phyloP scores from a whole-genome alignment of 2,329 filamentous ascomycete species.

The Arthroderma sp. region DNA sequence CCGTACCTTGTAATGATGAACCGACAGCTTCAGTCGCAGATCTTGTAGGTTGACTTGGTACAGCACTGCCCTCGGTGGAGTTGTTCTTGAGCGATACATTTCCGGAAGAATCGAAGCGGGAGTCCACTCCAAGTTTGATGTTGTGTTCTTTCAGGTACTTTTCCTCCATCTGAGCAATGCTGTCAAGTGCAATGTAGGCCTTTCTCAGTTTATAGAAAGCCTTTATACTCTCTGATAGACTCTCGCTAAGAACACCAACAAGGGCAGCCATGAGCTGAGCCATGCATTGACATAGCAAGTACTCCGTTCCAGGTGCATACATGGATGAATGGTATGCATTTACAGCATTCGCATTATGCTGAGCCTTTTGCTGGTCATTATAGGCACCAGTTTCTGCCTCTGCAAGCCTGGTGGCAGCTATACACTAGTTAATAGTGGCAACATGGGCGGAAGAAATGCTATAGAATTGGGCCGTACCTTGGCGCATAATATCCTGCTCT shows the following conservation, averaged over 20 bases:
- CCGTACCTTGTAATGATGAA: not conserved
- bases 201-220: conserved; percentile 89
- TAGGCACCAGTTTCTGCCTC: conserved; percentile 66
- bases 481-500: conserved; percentile 79
- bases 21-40: not conserved
- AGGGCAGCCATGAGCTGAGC: conserved; percentile 82
- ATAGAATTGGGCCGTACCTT: conserved; percentile 38
- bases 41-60: not conserved
- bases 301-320: conserved; percentile 78
- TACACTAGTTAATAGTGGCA: not conserved
- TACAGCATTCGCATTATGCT: conserved; percentile 46
- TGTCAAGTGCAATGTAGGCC: conserved; percentile 71
- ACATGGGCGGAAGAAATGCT: not conserved
- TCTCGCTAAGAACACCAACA: conserved; percentile 81
- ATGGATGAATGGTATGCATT: conserved; percentile 48
- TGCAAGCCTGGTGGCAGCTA: conserved; percentile 56
- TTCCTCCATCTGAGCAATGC: conserved; percentile 62
- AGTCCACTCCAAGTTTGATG: not conserved
- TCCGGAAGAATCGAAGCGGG: not conserved
- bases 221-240: conserved; percentile 76
- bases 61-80: not conserved
- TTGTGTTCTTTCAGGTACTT: conserved; percentile 37
- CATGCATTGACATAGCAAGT: conserved; percentile 69
- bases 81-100: not conserved
- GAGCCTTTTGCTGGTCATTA: conserved; percentile 62